Conservation (phyloP, 352 stramenopile species). For the Pelagophyceae sp. region DNA sequence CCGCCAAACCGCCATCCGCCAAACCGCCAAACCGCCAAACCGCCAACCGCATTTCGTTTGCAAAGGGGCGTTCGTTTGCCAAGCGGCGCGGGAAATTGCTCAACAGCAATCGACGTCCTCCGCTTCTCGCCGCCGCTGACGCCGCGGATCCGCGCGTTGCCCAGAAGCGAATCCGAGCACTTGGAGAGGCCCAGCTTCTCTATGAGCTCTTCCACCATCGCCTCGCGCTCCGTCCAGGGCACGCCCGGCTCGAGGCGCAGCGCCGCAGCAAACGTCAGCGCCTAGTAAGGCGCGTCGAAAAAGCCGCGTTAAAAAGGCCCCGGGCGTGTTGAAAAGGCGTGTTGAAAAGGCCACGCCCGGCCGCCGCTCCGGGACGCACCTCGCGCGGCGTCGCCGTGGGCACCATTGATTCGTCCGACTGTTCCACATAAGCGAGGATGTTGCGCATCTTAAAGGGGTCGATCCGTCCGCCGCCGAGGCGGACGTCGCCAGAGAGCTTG, state of each 20-base stretch:
- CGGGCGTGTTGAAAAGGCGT: too few relatives aligned
- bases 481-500: constrained; percentile 4
- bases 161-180: constrained; percentile 30
- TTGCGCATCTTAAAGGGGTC: background rate
- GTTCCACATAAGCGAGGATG: constrained; percentile 40
- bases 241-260: constrained; percentile 33
- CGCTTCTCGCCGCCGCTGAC: constrained; percentile 71
- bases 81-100: too few relatives aligned
- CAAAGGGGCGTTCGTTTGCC: too few relatives aligned
- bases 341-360: too few relatives aligned
- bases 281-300: too few relatives aligned
- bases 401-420: constrained; percentile 60
- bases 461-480: constrained; percentile 28
- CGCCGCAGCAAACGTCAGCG: constrained; percentile 54
- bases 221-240: background rate
- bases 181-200: constrained; percentile 29
- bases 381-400: constrained; percentile 56
- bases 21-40: too few relatives aligned
- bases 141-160: constrained; percentile 40
- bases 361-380: too few relatives aligned
- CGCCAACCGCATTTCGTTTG: too few relatives aligned
- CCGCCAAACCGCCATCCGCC: too few relatives aligned
- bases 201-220: constrained; percentile 28
- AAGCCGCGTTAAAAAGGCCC: too few relatives aligned
- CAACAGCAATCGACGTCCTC: constrained; percentile 65